phyloP scores from a whole-genome alignment of 2,329 filamentous ascomycete genomes.

The Paecilomyces niveus region DNA sequence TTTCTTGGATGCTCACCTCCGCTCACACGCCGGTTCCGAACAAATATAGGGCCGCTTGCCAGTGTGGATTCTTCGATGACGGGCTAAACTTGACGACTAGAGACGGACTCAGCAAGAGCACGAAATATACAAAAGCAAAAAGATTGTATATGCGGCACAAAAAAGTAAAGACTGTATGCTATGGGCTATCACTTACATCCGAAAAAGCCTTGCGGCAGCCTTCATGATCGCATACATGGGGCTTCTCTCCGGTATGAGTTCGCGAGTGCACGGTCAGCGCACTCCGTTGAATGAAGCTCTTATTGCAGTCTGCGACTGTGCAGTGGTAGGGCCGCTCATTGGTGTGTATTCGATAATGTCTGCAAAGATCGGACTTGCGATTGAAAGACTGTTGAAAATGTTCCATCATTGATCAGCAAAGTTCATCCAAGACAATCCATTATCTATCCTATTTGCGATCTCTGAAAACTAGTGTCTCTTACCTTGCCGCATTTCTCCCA shows the following conservation, averaged over 20 bases:
- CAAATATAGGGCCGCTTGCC: constrained; percentile 35
- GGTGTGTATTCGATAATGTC: constrained; percentile 42
- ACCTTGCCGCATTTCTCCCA: constrained; percentile 40
- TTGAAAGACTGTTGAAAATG: constrained; percentile 35
- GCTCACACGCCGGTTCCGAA: constrained; percentile 32
- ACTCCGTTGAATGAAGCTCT: constrained; percentile 43
- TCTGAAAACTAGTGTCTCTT: constrained; percentile 4
- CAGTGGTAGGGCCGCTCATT: constrained; percentile 43
- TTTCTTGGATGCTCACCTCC: constrained; percentile 22
- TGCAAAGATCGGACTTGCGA: constrained; percentile 41
- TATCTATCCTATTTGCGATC: neutral
- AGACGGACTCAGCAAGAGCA: constrained; percentile 5
- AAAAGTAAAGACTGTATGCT: neutral
- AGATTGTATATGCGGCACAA: neutral
- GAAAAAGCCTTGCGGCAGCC: constrained; percentile 39
- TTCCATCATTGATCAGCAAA: constrained; percentile 2
- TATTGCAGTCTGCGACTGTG: constrained; percentile 37
- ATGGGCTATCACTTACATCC: constrained; percentile 26
- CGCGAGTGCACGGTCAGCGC: constrained; percentile 40
- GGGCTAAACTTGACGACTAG: constrained; percentile 34
- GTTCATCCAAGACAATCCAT: neutral
- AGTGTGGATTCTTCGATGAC: constrained; percentile 33
- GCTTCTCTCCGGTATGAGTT: constrained; percentile 40
- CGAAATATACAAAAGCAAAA: neutral
- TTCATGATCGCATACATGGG: constrained; percentile 36